Conservation (phyloP, 345 rosid genomes). For the Salix koriyanagi region DNA sequence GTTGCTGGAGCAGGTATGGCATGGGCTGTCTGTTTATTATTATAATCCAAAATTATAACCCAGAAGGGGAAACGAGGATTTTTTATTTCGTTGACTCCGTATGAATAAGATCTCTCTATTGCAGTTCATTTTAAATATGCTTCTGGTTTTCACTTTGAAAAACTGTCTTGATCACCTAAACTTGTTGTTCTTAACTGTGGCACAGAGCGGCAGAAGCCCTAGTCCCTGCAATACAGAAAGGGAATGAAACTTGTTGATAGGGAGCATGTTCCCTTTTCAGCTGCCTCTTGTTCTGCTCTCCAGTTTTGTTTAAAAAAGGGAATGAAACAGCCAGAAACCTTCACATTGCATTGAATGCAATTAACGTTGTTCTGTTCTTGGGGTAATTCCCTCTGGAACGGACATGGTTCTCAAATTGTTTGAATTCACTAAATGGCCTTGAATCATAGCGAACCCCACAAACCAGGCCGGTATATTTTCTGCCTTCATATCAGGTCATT, state of each 20-base stretch:
- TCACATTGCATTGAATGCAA: constrained; percentile 68
- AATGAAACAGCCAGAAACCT: constrained; percentile 74
- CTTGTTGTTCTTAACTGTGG: constrained; percentile 1
- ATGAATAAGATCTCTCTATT: too few species aligned
- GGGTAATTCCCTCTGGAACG: constrained; percentile 84
- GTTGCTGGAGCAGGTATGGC: constrained; percentile 75
- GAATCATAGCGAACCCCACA: constrained; percentile 7
- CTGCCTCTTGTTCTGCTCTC: too few species aligned
- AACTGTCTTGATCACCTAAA: not conserved
- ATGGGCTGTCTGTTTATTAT: not conserved
- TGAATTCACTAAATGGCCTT: constrained; percentile 89
- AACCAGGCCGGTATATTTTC: not conserved
- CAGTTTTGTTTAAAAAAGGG: constrained; percentile 41
- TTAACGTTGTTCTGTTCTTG: constrained; percentile 66
- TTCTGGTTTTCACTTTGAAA: not conserved
- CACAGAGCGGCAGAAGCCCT: constrained; percentile 67
- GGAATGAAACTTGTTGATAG: constrained; percentile 41
- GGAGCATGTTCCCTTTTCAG: too few species aligned
- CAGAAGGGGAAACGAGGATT: not conserved
- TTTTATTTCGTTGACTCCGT: not conserved
- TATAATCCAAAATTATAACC: not conserved
- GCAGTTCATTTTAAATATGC: not conserved
- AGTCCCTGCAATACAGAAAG: constrained; percentile 90
- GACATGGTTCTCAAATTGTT: constrained; percentile 76
- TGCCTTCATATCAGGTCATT: not conserved